Evolutionary conservation across 805 yeast genomes (phyloP), one percentile per base, ranked within the genome.

Genomic region (Candida qinlingensis): DNA sequence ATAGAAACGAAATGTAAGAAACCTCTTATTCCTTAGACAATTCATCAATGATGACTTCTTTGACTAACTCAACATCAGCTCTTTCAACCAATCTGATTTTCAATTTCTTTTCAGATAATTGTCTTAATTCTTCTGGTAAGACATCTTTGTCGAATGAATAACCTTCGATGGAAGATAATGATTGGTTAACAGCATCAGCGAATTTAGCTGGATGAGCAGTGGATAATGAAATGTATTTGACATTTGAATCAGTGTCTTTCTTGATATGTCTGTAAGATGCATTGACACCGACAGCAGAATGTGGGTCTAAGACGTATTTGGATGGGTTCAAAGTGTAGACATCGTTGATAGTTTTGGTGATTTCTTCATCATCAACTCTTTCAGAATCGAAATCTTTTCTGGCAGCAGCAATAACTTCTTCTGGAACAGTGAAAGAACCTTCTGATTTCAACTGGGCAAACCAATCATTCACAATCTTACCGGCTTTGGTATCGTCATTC

Each of bases 151-250:
- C 96, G 63, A 94, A 94, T 4, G 90, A 80, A 71, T 94, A 94
- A 25, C 80, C 90, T 10, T 75, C 79, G 52, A 81, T 75, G 1
- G 75, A 75, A 41, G 69, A 64, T 55, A 94, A 75, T 3, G 98
- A 89, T 58, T 77, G 71, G 67, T 91, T 85, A 28, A 94, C 99
- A 44, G 96, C 99, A 54, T 89, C 97, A 28, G 96, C 87, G 63
- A 94, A 94, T 71, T 94, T 94, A 52, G 99, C 99, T 39, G 99
- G 99, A 66, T 94, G 99, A 7, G 99, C 99, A 42, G 99, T 94
- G 9, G 97, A 86, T 50, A 94, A 78, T 5, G 96, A 86, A 41
- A 94, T 76, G 56, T 76, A 77, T 48, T 78, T 72, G 37, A 74
- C 68, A 30, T 71, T 63, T 26, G 66, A 50, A 8, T 53, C 60